Evolutionary conservation across 176 grass and related monocot genomes (phyloP).

Genomic region (Stipa capillata): DNA sequence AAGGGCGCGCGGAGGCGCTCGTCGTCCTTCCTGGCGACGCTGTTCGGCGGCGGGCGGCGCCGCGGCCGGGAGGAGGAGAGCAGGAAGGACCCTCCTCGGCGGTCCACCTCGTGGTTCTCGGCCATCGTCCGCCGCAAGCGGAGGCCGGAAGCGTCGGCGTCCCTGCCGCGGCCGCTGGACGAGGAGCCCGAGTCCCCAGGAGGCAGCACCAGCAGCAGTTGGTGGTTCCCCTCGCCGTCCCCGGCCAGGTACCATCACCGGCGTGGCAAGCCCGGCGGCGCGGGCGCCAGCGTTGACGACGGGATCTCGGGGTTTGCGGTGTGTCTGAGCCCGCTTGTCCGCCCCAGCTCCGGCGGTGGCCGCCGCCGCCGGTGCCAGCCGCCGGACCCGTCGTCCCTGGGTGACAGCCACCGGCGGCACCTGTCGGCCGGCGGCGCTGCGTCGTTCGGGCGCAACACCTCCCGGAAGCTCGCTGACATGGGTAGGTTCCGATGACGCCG

Average conservation of each 20-base stretch:
- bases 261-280: slow-evolving; percentile 2
- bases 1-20: not conserved
- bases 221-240: slow-evolving; percentile 47
- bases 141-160: not conserved
- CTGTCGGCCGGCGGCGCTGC: slow-evolving; percentile 28
- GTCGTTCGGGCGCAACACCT: slow-evolving; percentile 40
- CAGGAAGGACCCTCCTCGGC: not conserved
- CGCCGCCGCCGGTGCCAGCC: slow-evolving; percentile 34
- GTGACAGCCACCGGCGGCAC: slow-evolving; percentile 38
- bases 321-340: slow-evolving; percentile 51
- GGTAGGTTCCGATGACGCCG: slow-evolving; percentile 43
- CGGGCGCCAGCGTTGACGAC: slow-evolving; percentile 17
- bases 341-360: slow-evolving; percentile 24
- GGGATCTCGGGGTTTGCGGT: slow-evolving; percentile 46
- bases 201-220: not conserved
- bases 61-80: not conserved
- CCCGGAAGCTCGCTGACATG: slow-evolving; percentile 52
- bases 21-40: slow-evolving; percentile 20
- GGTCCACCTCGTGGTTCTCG: slow-evolving; percentile 44
- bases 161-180: slow-evolving; percentile 1
- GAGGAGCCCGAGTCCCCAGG: slow-evolving; percentile 42
- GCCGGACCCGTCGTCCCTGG: not conserved
- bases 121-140: slow-evolving; percentile 34
- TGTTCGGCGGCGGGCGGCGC: slow-evolving; percentile 34
- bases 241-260: slow-evolving; percentile 26